Base-by-base conservation (phyloP, 768 basidiomycete genomes). In the Suillus variegatus region DNA sequence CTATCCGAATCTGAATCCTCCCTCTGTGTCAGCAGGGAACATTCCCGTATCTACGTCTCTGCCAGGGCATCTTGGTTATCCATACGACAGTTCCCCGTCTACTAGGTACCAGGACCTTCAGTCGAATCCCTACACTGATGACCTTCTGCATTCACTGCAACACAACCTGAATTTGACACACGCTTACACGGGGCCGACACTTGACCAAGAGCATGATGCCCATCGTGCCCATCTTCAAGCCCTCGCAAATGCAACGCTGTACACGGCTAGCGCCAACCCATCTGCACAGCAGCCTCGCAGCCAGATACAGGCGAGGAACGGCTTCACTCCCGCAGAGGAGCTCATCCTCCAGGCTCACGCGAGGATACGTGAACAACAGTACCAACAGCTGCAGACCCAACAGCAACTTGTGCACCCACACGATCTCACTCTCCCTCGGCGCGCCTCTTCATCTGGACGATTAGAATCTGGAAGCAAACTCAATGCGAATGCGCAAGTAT, bases 251-350 rank as follows among this genome's bases (percentile, higher is more conserved):
- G 69, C 66, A 44, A 60, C 67, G 16, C 36, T 66, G 10, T 20
- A 70, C 32, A 60, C 75, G 0, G 54, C 66, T 16, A 58, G 68
- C 16, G 44, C 63, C 12, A 47, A 43, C 51, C 57, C 62, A n/a
- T 60, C 69, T 35, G 54, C 54, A 6, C 38, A 64, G 7, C 28
- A 66, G 7, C 65, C 69, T 63, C 75, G 75, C 16, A 68, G 69
- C 9, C 76, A 78, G 52, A 57, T 74, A 18, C 81, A 81, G 47
- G 78, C 82, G 7, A 75, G 77, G 38, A 80, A 84, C 1, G 90
- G 90, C 2, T 92, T 87, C 67, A 92, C 90, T 0, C 80, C 88
- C 2, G 80, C 89, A 0, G 90, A 92, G 72, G 86, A 89, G 74
- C 83, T 85, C 66, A 86, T 91, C 60, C 83, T 92, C 72, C 88